Evolutionary conservation across 768 basidiomycete species (phyloP).

Genomic region (Rhodotorula babjevae): DNA sequence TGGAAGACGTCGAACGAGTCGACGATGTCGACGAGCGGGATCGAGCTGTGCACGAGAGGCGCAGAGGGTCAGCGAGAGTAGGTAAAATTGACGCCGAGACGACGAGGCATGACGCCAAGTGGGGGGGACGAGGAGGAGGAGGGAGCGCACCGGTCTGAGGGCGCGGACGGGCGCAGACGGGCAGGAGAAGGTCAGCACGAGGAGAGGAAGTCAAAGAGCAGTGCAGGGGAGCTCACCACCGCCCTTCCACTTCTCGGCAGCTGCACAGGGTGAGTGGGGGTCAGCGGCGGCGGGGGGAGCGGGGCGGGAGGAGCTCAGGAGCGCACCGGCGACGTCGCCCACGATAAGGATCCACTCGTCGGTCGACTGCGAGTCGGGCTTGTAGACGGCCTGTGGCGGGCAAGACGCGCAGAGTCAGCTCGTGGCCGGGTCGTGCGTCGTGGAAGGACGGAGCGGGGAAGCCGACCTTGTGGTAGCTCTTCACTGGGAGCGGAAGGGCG

Average conservation of each 20-base stretch:
- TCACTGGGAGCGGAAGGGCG: background rate
- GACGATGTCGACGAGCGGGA: constrained; percentile 70
- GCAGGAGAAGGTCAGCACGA: background rate
- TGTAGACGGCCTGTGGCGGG: constrained; percentile 68
- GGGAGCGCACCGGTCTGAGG: constrained; percentile 15
- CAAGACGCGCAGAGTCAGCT: background rate
- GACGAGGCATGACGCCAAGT: too few species aligned
- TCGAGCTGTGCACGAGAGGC: constrained; percentile 49
- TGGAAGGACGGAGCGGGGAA: background rate
- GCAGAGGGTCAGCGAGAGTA: background rate
- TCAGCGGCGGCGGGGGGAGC: constrained; percentile 53
- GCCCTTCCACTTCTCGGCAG: constrained; percentile 64
- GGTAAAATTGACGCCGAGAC: background rate
- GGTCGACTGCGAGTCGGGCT: constrained; percentile 65
- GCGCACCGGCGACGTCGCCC: background rate
- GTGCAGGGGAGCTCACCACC: constrained; percentile 63
- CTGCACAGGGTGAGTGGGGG: background rate
- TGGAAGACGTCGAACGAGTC: constrained; percentile 71
- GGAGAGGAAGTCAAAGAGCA: background rate
- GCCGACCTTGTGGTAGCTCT: constrained; percentile 6
- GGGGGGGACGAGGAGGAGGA: background rate
- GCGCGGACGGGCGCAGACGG: background rate
- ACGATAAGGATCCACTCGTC: constrained; percentile 67
- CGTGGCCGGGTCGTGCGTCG: background rate
- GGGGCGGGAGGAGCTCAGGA: background rate